phyloP scores from a whole-genome alignment of 1,139 yeast genomes.

The Blastobotrys malaysiensis region DNA sequence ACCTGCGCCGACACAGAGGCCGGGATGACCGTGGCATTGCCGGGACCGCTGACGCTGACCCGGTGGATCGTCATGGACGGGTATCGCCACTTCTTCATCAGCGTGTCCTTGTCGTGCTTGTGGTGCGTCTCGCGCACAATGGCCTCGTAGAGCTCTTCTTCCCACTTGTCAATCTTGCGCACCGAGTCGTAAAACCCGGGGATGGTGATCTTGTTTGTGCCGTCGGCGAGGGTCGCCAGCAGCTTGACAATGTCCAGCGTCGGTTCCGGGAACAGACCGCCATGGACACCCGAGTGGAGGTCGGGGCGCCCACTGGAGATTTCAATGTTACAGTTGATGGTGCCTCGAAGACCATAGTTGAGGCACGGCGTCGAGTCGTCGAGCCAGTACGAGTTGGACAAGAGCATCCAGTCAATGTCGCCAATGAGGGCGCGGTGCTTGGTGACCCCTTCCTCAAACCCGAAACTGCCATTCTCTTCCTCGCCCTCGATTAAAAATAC shows the following conservation, averaged over 20 bases:
- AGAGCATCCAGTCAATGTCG: conserved; percentile 76
- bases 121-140: conserved; percentile 45
- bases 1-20: conserved; percentile 68
- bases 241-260: conserved; percentile 76
- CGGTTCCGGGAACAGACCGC: conserved; percentile 87
- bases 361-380: conserved; percentile 85
- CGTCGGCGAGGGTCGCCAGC: conserved; percentile 55
- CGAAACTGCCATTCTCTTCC: conserved; percentile 89
- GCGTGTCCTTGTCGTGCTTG: conserved; percentile 41
- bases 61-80: conserved; percentile 92
- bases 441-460: conserved; percentile 64
- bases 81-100: conserved; percentile 82
- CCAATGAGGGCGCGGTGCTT: conserved; percentile 53
- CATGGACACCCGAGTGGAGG: conserved; percentile 94
- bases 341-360: conserved; percentile 92
- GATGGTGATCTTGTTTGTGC: conserved; percentile 52
- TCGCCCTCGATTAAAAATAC: conserved; percentile 89
- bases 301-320: conserved; percentile 74
- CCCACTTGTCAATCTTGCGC: conserved; percentile 50
- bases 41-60: conserved; percentile 83
- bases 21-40: conserved; percentile 85
- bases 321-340: conserved; percentile 69
- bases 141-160: conserved; percentile 54
- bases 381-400: conserved; percentile 92
- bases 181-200: conserved; percentile 70